phyloP scores from a whole-genome alignment of 371 early-diverging fungal species.

The Apophysomyces variabilis region DNA sequence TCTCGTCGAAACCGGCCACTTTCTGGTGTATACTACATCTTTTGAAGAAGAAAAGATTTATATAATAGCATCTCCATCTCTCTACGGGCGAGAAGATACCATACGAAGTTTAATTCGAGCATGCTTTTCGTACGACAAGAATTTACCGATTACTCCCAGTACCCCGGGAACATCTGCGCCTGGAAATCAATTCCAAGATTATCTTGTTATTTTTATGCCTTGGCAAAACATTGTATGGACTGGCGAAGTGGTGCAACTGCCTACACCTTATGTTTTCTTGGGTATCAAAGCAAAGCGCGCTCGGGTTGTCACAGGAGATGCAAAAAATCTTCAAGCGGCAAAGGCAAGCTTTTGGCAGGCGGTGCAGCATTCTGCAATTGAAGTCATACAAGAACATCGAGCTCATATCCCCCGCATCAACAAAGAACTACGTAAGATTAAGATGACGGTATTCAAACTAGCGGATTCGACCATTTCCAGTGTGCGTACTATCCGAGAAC shows the following conservation, averaged over 20 bases:
- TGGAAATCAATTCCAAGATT: slow-evolving; percentile 37
- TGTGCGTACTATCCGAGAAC: slow-evolving; percentile 60
- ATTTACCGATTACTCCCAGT: slow-evolving; percentile 23
- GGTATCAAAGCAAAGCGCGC: slow-evolving; percentile 67
- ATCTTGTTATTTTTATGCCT: slow-evolving; percentile 60
- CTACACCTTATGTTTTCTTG: slow-evolving; percentile 53
- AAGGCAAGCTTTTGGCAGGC: slow-evolving; percentile 56
- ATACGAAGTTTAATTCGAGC: slow-evolving; percentile 41
- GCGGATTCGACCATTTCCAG: slow-evolving; percentile 62
- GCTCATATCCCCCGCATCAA: slow-evolving; percentile 65
- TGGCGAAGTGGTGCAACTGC: slow-evolving; percentile 56
- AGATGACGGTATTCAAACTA: slow-evolving; percentile 63
- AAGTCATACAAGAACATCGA: slow-evolving; percentile 59
- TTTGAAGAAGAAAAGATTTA: slow-evolving; percentile 70
- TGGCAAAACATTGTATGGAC: slow-evolving; percentile 66
- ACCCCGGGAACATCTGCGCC: slow-evolving; percentile 22
- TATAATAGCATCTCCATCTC: slow-evolving; percentile 59
- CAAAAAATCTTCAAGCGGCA: slow-evolving; percentile 48
- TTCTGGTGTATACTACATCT: slow-evolving; percentile 67
- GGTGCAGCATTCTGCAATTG: slow-evolving; percentile 53
- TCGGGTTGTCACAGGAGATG: slow-evolving; percentile 68
- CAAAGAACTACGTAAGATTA: slow-evolving; percentile 64
- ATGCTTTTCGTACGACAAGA: slow-evolving; percentile 41
- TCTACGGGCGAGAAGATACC: slow-evolving; percentile 41
- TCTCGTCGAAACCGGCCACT: slow-evolving; percentile 70